phyloP scores from a whole-genome alignment of 345 rosid genomes.

The Theobroma cacao region DNA sequence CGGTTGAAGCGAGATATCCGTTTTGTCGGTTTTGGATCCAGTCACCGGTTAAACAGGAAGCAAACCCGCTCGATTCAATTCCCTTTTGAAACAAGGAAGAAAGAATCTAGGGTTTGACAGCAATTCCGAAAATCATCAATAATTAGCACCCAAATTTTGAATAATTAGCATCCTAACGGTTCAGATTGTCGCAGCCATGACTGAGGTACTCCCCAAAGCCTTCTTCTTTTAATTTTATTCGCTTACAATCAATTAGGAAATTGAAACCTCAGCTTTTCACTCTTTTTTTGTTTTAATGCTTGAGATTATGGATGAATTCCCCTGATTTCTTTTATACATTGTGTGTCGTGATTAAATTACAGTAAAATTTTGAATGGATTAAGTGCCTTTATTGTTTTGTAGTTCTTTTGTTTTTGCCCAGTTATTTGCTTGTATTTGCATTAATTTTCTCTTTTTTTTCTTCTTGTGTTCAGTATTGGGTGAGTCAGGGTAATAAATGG shows the following conservation, averaged over 20 bases:
- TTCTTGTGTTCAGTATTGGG: conserved; percentile 66
- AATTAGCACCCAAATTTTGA: background rate
- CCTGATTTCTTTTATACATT: background rate
- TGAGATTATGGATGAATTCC: background rate
- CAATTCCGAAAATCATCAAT: background rate
- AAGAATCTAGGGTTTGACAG: conserved; percentile 26
- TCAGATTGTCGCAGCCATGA: conserved; percentile 45
- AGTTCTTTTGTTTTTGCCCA: background rate
- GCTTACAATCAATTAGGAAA: background rate
- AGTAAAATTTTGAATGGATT: background rate
- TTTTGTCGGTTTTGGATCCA: background rate
- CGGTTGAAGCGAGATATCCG: background rate
- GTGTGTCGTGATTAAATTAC: background rate
- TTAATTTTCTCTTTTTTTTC: background rate
- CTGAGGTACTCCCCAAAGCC: conserved; percentile 49
- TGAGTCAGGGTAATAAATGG: conserved; percentile 97
- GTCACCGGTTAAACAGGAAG: background rate
- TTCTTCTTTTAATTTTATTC: background rate
- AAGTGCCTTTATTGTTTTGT: no score
- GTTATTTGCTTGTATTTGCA: background rate
- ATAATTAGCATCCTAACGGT: background rate
- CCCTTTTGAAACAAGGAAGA: background rate
- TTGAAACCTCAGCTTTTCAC: background rate
- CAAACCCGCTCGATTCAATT: background rate
- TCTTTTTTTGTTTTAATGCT: no score